Percentiles rank a stretch among this genome's conserved stretches.
These are phyloP conservation scores for Anthostomella pinea DNA, from an alignment of 2,329 filamentous ascomycete genomes.

Conservation along the genomic window DNA sequence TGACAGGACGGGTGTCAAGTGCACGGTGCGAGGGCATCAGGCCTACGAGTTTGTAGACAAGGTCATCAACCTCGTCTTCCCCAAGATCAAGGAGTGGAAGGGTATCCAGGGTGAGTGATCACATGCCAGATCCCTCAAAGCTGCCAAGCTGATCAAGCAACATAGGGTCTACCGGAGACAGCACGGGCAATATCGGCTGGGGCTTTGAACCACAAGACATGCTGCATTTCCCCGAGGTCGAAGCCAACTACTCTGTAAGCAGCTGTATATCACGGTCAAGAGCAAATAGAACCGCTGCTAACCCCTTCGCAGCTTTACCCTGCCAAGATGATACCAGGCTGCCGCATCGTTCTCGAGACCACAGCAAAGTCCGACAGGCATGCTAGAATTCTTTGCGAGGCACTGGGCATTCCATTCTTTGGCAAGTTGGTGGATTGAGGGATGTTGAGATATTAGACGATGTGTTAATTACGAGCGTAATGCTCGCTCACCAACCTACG, in stretches of 20 bases:
- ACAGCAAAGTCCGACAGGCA: conserved; percentile 82
- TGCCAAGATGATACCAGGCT: conserved; percentile 75
- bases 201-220: conserved; percentile 75
- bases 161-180: conserved; percentile 68
- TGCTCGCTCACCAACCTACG: conserved; percentile 4
- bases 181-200: conserved; percentile 81
- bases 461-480: background rate
- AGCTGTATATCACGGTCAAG: background rate
- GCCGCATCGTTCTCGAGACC: conserved; percentile 80
- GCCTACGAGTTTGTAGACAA: conserved; percentile 92
- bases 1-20: conserved; percentile 72
- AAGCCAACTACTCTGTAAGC: conserved; percentile 91
- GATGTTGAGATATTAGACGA: background rate
- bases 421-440: conserved; percentile 58
- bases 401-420: conserved; percentile 77
- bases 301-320: conserved; percentile 51
- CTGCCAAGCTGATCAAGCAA: too few relatives aligned
- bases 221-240: conserved; percentile 86
- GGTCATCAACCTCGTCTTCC: conserved; percentile 83
- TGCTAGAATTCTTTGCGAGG: conserved; percentile 69
- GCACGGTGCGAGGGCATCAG: conserved; percentile 71
- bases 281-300: conserved; percentile 1
- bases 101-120: conserved; percentile 51
- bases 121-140: too few relatives aligned
- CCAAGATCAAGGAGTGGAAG: conserved; percentile 93